Base-by-base conservation (phyloP, 169 alveolate genomes). In the Sarcocystis neurona region DNA sequence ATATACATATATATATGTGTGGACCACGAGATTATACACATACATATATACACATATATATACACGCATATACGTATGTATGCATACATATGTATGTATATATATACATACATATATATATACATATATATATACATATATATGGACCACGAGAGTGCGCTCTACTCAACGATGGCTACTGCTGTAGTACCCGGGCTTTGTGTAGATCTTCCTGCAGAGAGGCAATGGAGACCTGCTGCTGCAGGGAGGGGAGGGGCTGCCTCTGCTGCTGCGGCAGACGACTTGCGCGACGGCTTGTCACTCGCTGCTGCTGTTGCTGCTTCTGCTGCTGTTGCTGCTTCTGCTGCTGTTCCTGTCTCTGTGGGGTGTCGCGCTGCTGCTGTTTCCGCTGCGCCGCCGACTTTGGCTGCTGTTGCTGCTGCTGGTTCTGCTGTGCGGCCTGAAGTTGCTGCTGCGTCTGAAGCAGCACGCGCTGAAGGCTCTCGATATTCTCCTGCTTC, bases 81-180 rank as follows among this genome's bases (percentile, higher is more conserved):
- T 48, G 27, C 60, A 15, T 10, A 48, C 27, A 58, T 58, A 23
- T 23, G n/a, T 58, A 6, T 23, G 72, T 18, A 6, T 3, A 3
- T 58, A 58, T 58, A 58, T 58, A 58, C 30, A 58, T 58, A 58
- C n/a, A 58, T 34, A 58, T 58, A 58, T 58, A 58, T 58, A 58
- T 58, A 58, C n/a, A 58, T 58, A 58, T 58, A 58, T 23, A 58
- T 58, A 58, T 58, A 58, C n/a, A 58, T 58, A 58, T 58, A 58
- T 58, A 58, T 58, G 72, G 34, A 18, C 15, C 15, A 10, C 6
- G 60, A 15, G 60, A 10, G 6, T 48, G 15, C 27, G 60, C 27
- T 50, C 8, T 50, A 50, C 18, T 10, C 18, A 50, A 10, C n/a
- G n/a, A 50, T 50, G 8, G 8, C 8, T 50, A 50, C 18, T 8